phyloP scores from a whole-genome alignment of 805 yeast species.

The Spathaspora arborariae region DNA sequence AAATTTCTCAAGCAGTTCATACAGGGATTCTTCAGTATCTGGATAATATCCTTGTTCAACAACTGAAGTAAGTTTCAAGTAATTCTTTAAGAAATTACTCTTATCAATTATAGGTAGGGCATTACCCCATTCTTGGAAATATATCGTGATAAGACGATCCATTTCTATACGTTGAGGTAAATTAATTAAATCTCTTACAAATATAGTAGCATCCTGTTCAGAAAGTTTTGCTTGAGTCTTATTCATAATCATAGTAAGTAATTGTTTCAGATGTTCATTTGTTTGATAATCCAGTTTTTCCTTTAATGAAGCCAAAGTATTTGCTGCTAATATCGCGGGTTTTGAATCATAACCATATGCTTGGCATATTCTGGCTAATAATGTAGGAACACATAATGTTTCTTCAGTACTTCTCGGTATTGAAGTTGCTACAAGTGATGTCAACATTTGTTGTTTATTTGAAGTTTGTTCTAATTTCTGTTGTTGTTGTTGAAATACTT shows the following conservation, averaged over 20 bases:
- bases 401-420: constrained; percentile 78
- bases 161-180: constrained; percentile 53
- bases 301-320: constrained; percentile 66
- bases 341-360: constrained; percentile 69
- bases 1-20: constrained; percentile 46
- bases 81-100: constrained; percentile 61
- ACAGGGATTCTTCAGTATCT: constrained; percentile 10
- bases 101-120: constrained; percentile 68
- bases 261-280: constrained; percentile 3
- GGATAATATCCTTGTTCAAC: constrained; percentile 30
- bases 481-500: constrained; percentile 11
- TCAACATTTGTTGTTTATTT: constrained; percentile 36
- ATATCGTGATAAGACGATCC: constrained; percentile 65
- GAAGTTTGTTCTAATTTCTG: constrained; percentile 3
- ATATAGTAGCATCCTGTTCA: constrained; percentile 40
- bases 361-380: constrained; percentile 65
- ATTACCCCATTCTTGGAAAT: constrained; percentile 76
- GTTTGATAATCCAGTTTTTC: constrained; percentile 26
- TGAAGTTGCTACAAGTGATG: constrained; percentile 58
- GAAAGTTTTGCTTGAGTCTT: constrained; percentile 21
- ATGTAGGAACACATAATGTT: constrained; percentile 68
- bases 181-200: constrained; percentile 30
- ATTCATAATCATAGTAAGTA: constrained; percentile 22
- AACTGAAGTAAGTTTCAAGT: constrained; percentile 43
- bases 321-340: constrained; percentile 68